phyloP scores from a whole-genome alignment of 78 protist species.

The Dictyostelium capitatum region DNA sequence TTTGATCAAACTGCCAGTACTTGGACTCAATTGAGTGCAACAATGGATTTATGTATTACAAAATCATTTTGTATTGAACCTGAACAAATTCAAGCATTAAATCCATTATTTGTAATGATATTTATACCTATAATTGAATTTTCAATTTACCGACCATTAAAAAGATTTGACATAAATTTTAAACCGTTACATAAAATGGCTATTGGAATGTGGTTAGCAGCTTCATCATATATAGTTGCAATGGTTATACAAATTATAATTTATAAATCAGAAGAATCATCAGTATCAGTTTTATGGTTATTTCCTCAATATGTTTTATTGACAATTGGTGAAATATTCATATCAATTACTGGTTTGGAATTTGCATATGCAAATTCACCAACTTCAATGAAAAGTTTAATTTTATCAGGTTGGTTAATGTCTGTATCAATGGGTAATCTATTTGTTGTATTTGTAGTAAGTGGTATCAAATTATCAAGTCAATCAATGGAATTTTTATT shows the following conservation, averaged over 20 bases:
- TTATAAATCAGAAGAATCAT: slow-evolving; percentile 20
- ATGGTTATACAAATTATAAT: slow-evolving; percentile 78
- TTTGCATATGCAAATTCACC: slow-evolving; percentile 91
- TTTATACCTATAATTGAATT: slow-evolving; percentile 81
- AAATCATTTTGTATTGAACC: slow-evolving; percentile 17
- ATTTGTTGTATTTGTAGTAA: slow-evolving; percentile 85
- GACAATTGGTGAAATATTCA: slow-evolving; percentile 82
- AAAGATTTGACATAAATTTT: slow-evolving; percentile 13
- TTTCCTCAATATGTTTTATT: slow-evolving; percentile 82
- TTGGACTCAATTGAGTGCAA: slow-evolving; percentile 70
- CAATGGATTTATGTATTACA: not conserved
- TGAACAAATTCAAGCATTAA: slow-evolving; percentile 85
- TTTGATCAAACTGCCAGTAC: slow-evolving; percentile 77
- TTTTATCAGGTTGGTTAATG: slow-evolving; percentile 66
- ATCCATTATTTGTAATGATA: slow-evolving; percentile 80
- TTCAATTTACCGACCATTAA: slow-evolving; percentile 66
- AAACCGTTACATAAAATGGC: slow-evolving; percentile 78
- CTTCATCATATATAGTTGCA: slow-evolving; percentile 69
- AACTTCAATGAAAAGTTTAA: slow-evolving; percentile 77
- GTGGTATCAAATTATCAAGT: not conserved
- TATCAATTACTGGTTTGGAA: slow-evolving; percentile 86
- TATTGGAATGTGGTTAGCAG: slow-evolving; percentile 83
- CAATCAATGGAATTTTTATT: slow-evolving; percentile 82
- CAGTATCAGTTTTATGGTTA: slow-evolving; percentile 20
- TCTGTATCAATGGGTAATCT: slow-evolving; percentile 85